Evolutionary conservation across 305 asterid species (phyloP).

Genomic region (Fraxinus sp.): DNA sequence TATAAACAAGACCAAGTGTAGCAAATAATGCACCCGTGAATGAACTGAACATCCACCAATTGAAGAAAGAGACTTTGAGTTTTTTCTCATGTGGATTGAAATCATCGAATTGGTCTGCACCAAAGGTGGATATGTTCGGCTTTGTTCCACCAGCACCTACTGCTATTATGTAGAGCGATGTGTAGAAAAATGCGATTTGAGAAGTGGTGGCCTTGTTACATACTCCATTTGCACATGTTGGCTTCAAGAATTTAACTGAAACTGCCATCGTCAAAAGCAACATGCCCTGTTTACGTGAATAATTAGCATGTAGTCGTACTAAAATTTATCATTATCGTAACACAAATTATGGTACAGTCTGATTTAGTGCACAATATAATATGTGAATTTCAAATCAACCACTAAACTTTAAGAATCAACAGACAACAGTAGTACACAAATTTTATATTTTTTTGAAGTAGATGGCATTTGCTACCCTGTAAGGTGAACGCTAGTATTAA

Average conservation of each 20-base stretch:
- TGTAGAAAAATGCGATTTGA: conserved; percentile 65
- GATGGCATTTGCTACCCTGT: conserved; percentile 8
- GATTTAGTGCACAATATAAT: not conserved
- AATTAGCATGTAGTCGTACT: not conserved
- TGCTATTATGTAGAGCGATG: conserved; percentile 71
- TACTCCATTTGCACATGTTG: conserved; percentile 53
- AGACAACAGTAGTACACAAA: conserved; percentile 4
- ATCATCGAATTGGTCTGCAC: conserved; percentile 89
- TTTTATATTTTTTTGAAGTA: conserved; percentile 5
- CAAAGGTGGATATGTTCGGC: conserved; percentile 85
- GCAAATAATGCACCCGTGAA: conserved; percentile 73
- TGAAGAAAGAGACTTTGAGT: conserved; percentile 74
- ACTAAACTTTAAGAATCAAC: too few relatives aligned
- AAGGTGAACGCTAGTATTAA: not conserved
- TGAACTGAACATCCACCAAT: conserved; percentile 95
- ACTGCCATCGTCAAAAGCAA: conserved; percentile 70
- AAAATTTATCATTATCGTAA: not conserved
- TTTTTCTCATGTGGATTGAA: conserved; percentile 60
- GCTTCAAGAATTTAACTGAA: conserved; percentile 56
- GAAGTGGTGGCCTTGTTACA: conserved; percentile 62
- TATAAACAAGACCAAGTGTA: conserved; percentile 73
- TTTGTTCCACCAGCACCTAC: conserved; percentile 86
- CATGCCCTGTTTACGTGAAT: conserved; percentile 58
- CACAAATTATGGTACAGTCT: not conserved
- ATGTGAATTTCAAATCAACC: too few relatives aligned